A percentile compares a stretch with the other conserved stretches of the same genome.
These are phyloP conservation scores for Aristolochia contorta DNA, from an alignment of 164 flowering plant genomes.

Conservation along the genomic window DNA sequence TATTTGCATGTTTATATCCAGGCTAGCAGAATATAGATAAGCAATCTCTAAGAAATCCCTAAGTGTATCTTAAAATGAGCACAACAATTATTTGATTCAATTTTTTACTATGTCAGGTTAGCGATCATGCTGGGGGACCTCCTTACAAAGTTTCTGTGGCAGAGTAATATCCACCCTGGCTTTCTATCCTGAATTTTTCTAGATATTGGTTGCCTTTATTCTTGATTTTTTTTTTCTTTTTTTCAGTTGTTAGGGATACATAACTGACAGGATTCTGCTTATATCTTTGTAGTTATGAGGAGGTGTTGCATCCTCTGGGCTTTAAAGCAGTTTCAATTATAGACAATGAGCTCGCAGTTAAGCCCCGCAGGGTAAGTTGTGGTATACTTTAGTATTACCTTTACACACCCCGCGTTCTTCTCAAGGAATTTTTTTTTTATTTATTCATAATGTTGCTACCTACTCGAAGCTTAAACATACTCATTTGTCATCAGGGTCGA, in stretches of 20 bases:
- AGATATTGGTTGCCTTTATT: background rate
- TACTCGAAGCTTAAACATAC: background rate
- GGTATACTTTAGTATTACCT: background rate
- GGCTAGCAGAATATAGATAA: background rate
- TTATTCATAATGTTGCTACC: background rate
- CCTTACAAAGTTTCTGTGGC: slow-evolving; percentile 62
- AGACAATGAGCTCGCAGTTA: slow-evolving; percentile 58
- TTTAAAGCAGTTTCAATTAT: slow-evolving; percentile 39
- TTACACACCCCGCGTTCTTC: background rate
- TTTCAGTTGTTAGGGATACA: too few relatives aligned
- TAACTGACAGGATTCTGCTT: too few relatives aligned
- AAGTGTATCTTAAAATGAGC: too few relatives aligned
- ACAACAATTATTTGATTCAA: too few relatives aligned
- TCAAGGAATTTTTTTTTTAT: background rate
- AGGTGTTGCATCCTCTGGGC: slow-evolving; percentile 52
- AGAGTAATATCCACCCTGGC: slow-evolving; percentile 34
- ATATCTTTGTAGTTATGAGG: slow-evolving; percentile 44
- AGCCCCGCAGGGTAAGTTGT: slow-evolving; percentile 44
- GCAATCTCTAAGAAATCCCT: too few relatives aligned
- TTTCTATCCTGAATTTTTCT: background rate
- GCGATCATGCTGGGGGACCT: slow-evolving; percentile 66
- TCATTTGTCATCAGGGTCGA: slow-evolving; percentile 29
- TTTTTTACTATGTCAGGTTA: slow-evolving; percentile 31
- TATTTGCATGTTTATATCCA: too few relatives aligned
- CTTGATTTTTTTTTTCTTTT: too few relatives aligned